A percentile compares a stretch with the other conserved stretches of the same genome.
These are phyloP conservation scores for Aureobasidium pullulans DNA, from an alignment of 2,329 filamentous ascomycete genomes.

Conservation along the genomic window DNA sequence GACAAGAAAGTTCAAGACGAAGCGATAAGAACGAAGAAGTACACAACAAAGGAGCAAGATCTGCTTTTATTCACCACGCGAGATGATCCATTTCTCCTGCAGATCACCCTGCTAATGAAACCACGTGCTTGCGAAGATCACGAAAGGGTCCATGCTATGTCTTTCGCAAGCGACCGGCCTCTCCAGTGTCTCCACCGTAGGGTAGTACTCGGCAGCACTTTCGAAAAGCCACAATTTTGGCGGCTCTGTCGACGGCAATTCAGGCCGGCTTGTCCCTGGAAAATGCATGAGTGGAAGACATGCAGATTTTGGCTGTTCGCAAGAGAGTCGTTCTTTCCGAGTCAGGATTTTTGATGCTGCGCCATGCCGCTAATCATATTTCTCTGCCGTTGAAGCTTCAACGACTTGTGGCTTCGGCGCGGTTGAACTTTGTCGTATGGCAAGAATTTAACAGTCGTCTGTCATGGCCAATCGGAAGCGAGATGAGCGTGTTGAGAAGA, in stretches of 20 bases:
- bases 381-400: background rate
- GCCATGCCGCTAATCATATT: background rate
- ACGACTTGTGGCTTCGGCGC: background rate
- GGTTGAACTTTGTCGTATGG: no score
- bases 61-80: conserved; percentile 3
- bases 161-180: background rate
- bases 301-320: no score
- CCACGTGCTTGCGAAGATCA: background rate
- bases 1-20: background rate
- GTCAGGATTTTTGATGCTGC: background rate
- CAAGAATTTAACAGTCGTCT: no score
- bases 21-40: background rate
- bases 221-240: background rate
- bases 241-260: no score
- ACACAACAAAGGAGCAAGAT: background rate
- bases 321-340: background rate
- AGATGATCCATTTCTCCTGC: background rate
- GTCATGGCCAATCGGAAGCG: background rate
- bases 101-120: background rate
- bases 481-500: no score
- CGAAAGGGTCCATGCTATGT: background rate
- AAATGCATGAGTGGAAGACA: no score
- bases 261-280: no score
- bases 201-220: background rate
- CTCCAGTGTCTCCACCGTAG: background rate